phyloP scores from a whole-genome alignment of 306 rosid genomes.

The Oemleria cerasiformis region DNA sequence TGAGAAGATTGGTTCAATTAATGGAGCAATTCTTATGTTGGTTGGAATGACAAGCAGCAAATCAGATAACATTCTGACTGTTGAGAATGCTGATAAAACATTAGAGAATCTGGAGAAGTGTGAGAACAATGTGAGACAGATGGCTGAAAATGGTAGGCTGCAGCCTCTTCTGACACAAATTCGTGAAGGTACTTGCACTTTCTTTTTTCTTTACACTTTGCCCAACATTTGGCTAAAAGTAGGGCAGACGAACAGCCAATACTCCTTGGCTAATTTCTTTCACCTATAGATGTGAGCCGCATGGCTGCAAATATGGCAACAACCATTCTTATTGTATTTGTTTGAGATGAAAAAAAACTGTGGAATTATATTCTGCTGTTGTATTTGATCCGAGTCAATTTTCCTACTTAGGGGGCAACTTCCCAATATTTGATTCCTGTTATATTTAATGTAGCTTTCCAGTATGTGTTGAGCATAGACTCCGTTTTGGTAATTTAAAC shows the following conservation, averaged over 20 bases:
- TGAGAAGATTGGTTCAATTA: constrained; percentile 89
- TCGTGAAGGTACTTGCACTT: constrained; percentile 69
- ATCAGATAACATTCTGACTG: constrained; percentile 71
- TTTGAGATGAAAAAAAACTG: background rate
- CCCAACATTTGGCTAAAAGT: background rate
- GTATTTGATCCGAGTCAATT: background rate
- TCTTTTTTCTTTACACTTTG: constrained; percentile 1
- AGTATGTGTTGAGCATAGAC: background rate
- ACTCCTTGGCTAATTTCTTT: constrained; percentile 6
- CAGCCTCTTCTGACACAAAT: constrained; percentile 80
- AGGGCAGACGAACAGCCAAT: background rate
- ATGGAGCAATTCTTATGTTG: constrained; percentile 90
- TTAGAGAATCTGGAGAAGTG: constrained; percentile 77
- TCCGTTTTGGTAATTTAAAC: background rate
- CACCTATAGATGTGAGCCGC: background rate
- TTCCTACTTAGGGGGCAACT: background rate
- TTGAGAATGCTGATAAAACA: constrained; percentile 74
- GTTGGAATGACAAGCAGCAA: constrained; percentile 97
- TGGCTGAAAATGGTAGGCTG: constrained; percentile 92
- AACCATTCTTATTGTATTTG: background rate
- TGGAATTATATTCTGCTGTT: background rate
- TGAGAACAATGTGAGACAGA: constrained; percentile 87
- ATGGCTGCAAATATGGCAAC: constrained; percentile 6
- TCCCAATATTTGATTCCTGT: background rate
- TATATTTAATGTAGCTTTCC: background rate